Percentiles rank a stretch among this genome's conserved stretches.
Evolutionary conservation across 2,329 filamentous ascomycete species (phyloP).

Genomic region (Fusarium floridanum): DNA sequence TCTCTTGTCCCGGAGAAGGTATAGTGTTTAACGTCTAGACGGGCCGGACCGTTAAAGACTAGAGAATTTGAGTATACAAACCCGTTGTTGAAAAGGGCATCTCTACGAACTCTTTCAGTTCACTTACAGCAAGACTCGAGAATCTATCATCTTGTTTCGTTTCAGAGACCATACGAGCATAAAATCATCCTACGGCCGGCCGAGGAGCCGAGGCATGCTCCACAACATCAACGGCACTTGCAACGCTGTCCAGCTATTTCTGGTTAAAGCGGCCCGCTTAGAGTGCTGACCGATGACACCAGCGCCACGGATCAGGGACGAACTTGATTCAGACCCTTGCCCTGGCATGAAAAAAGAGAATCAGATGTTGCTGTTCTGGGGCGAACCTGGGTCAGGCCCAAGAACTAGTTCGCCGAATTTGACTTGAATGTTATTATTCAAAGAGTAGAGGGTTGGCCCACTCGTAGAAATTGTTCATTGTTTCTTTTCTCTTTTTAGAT

Average conservation of each 20-base stretch:
- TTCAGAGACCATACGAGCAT: not conserved
- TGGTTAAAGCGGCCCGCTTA: constrained; percentile 8
- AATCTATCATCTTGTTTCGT: not conserved
- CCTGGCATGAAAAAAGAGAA: not conserved
- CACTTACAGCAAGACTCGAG: not conserved
- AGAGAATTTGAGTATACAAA: not conserved
- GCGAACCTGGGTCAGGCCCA: not conserved
- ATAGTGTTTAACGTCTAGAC: constrained; percentile 17
- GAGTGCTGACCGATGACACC: constrained; percentile 20
- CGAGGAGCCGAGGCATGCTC: constrained; percentile 14
- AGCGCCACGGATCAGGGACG: constrained; percentile 3
- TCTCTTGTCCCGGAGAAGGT: not conserved
- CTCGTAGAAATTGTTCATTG: constrained; percentile 1
- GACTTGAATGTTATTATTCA: not conserved
- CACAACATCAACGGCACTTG: constrained; percentile 5
- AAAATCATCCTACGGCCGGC: not conserved
- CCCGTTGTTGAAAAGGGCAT: not conserved
- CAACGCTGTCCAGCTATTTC: constrained; percentile 6
- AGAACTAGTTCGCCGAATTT: not conserved
- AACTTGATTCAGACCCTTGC: constrained; percentile 3
- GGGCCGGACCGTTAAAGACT: constrained; percentile 30
- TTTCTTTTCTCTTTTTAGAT: not conserved
- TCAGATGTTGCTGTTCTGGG: not conserved
- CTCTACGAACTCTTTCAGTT: not conserved
- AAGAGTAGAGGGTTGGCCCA: not conserved